These are phyloP conservation scores for Sugiyamaella sp. DNA, from an alignment of 1,139 yeast species.

Conservation along the genomic window DNA sequence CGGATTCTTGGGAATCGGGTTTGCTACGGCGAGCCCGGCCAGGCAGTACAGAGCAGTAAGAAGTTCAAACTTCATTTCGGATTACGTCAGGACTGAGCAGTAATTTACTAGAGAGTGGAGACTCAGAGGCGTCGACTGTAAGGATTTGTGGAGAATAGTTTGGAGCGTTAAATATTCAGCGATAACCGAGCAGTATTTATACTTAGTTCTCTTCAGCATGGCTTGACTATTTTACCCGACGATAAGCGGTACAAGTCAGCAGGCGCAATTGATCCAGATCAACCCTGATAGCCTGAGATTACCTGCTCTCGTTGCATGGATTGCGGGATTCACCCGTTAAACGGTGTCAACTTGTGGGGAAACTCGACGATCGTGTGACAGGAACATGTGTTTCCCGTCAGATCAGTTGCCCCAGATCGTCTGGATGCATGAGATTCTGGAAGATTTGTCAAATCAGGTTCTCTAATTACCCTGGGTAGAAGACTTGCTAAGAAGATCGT, in stretches of 20 bases:
- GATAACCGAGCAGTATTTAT: not conserved
- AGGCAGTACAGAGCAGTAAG: constrained; percentile 7
- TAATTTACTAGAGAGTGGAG: no score
- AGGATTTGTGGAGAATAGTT: no score
- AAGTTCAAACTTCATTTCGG: constrained; percentile 6
- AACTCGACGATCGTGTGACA: not conserved
- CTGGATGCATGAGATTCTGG: no score
- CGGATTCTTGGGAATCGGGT: constrained; percentile 10
- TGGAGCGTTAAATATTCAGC: no score
- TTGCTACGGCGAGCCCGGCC: constrained; percentile 6
- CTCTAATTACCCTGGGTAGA: no score
- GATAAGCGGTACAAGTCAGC: not conserved
- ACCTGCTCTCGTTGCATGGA: not conserved
- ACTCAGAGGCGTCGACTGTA: not conserved
- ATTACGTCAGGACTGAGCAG: not conserved
- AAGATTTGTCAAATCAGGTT: no score
- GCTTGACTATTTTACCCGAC: not conserved
- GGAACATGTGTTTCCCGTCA: not conserved
- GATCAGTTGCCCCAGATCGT: not conserved
- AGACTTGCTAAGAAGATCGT: no score
- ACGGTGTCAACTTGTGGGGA: constrained; percentile 4
- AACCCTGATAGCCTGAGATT: not conserved
- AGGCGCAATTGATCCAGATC: not conserved
- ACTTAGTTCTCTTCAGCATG: not conserved
- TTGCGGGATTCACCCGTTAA: not conserved